Conservation (phyloP, 306 rosid genomes). For the Boehmeria nivea region DNA sequence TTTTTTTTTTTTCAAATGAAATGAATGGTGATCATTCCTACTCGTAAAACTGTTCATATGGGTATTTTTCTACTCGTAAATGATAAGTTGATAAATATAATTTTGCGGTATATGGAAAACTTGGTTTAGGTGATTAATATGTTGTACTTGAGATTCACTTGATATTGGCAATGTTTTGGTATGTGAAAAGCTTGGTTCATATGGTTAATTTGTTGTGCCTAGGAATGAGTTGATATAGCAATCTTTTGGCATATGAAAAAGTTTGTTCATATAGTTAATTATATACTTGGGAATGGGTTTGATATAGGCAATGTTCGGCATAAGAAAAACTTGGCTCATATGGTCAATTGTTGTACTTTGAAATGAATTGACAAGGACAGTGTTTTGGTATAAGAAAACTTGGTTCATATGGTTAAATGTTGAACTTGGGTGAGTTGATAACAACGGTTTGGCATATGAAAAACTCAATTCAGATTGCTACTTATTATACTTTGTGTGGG, state of each 20-base stretch:
- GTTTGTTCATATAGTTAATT: background rate
- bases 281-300: background rate
- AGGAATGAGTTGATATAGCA: background rate
- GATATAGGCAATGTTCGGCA: background rate
- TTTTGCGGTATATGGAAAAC: too few relatives aligned
- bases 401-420: too few relatives aligned
- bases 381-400: too few relatives aligned
- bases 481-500: slow-evolving; percentile 19
- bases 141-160: too few relatives aligned
- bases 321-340: background rate
- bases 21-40: background rate
- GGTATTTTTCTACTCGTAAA: too few relatives aligned
- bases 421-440: too few relatives aligned
- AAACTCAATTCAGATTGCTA: background rate
- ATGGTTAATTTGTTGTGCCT: background rate
- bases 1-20: background rate
- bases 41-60: too few relatives aligned
- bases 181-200: background rate
- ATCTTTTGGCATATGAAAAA: background rate
- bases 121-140: too few relatives aligned
- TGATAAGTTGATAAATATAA: too few relatives aligned
- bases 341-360: slow-evolving; percentile 6
- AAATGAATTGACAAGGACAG: too few relatives aligned
- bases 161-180: background rate
- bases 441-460: too few relatives aligned